Base-by-base conservation (phyloP, 2,329 filamentous ascomycete genomes). In the Alternaria gaisen region DNA sequence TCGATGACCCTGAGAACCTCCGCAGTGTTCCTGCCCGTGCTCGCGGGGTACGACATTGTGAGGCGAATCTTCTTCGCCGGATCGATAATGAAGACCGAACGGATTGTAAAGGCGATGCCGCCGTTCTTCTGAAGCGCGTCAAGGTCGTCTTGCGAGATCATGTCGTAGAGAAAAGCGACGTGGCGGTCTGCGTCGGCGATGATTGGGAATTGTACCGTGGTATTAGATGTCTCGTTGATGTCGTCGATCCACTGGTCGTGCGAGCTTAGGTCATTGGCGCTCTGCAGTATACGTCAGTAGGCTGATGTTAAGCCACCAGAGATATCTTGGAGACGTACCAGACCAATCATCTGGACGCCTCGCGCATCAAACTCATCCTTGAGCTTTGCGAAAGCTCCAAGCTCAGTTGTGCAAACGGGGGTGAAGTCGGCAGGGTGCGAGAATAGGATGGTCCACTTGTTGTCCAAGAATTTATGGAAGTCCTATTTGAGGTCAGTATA, bases 21-120 rank as follows among this genome's bases (percentile, higher is more conserved):
- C 6, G 81, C 79, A 7, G 84, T 83, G 71, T 88, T 88, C 46
- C 86, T 77, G 36, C 94, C 94, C 46, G 93, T 96, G 60, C 91
- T 94, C 63, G 94, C 93, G 43, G 94, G 94, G 85, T 97, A 97
- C 77, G 91, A 90, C 84, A 97, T 91, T 79, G 93, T 96, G 78
- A 94, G 88, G 73, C 94, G 90, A 82, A 97, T 95, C 80, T 90
- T 94, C 89, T 97, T 97, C 81, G 88, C 88, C 67, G 93, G 93
- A 84, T 97, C 93, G 80, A 97, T 95, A 83, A 97, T 86, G 86
- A 96, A 97, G 77, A 97, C 94, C 72, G 91, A 93, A 75, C 94
- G 92, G 83, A 97, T 97, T 72, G 94, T 97, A 83, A 97, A 94
- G 58, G 93, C 93, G 72, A 94, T 91, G 71, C 79, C 79, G 12